Evolutionary conservation across 805 yeast species (phyloP), one percentile per base, ranked within the genome.

Genomic region (Gaillardinia entomophila): DNA sequence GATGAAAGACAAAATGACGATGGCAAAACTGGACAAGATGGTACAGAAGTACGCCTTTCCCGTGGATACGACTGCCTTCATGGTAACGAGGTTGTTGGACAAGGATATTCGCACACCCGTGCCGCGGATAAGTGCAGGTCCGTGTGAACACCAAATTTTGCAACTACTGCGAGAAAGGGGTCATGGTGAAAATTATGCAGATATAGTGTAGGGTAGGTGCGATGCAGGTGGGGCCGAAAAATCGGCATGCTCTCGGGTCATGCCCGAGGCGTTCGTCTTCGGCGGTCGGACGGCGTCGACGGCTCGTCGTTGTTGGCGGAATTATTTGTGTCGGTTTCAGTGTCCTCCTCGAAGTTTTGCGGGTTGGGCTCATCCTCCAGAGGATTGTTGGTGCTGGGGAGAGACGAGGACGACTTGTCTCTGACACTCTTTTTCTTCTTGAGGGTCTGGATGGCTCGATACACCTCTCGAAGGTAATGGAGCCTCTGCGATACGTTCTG

Each of bases 41-140:
- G 97, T 90, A 57, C 98, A 90, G 59, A 85, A 87, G 85, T 95
- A 90, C 16, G 98, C 97, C 51, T 85, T 80, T 17, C 79, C 84
- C 30, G 92, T 66, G 31, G 71, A 63, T 4, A 66, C 69, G 31
- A 66, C 70, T 30, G 72, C 57, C 48, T 66, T 66, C 71, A 66
- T 66, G 30, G 26, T 36, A 37, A 18, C 12, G 15, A 12, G 12
- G 15, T 14, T 11, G 24, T 10, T 13, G 18, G 8, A 24, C 12
- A 24, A 15, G n/a, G n/a, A n/a, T n/a, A n/a, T n/a, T n/a, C n/a
- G n/a, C n/a, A n/a, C n/a, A 12, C 16, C n/a, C 15, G 12, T 15
- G 11, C 16, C 18, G 14, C 6, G 11, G 27, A n/a, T n/a, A n/a
- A n/a, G n/a, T n/a, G 15, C 13, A 2, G 16, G 26, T 3, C 16